Base-by-base conservation (phyloP, 371 early-diverging fungal species). In the Rhizopus microsporus region DNA sequence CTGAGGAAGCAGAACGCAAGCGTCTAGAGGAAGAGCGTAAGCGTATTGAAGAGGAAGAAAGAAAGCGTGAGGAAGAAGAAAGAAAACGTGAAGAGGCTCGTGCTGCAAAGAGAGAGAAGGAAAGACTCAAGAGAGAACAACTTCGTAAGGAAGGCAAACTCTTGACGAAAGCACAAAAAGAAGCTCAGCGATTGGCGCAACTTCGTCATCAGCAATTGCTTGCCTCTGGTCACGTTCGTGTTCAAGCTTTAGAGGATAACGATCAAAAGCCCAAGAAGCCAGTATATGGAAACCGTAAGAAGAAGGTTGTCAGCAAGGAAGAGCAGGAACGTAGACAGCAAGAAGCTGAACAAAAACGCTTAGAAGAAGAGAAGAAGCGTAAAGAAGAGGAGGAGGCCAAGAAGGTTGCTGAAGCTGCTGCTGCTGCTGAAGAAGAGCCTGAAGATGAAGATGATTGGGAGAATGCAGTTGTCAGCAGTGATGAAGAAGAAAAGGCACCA, bases 131-230 rank as follows among this genome's bases (percentile, higher is more conserved):
- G 74, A 84, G 85, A 39, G 98, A 97, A 57, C 93, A 95, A 72
- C 85, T 95, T 44, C 88, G 88, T 51, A 93, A 90, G 69, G 88
- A 92, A 52, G 98, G 98, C 50, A 95, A 95, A 68, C 83, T 93
- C 34, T 74, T 96, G 68, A 93, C 96, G 39, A 93, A 93, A 69
- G 86, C 93, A n/a, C 93, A 98, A 74, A 94, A 92, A 77, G 90
- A 89, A 62, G 93, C 90, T 37, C 86, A 92, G 65, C 85, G 85
- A 15, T 77, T 75, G 50, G 90, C 87, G 46, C 81, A 89, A 54
- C 75, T 87, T 47, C 86, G 87, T 65, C 83, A 90, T 43, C 81
- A 96, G 62, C 92, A 88, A 49, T 71, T 97, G 74, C 69, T 93
- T 23, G 87, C 82, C 34, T 82, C 92, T 5, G 94, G 92, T 16